phyloP scores from a whole-genome alignment of 768 basidiomycete genomes.

The Russula sp. region DNA sequence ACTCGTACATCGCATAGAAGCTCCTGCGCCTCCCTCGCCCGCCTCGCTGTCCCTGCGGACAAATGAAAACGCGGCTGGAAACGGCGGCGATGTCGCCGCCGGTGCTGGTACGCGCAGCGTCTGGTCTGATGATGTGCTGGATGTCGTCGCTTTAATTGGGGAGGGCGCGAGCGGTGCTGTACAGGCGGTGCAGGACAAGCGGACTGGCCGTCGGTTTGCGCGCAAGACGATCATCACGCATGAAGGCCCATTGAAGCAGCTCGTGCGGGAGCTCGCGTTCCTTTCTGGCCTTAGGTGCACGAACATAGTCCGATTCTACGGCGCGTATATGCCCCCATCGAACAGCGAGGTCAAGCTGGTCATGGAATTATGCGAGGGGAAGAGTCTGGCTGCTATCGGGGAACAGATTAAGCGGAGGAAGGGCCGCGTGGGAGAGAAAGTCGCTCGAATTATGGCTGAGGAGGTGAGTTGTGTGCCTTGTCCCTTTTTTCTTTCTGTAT shows the following conservation, averaged over 20 bases:
- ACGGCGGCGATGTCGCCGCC: neutral
- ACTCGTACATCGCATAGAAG: constrained; percentile 25
- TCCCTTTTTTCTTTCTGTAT: neutral
- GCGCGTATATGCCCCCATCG: constrained; percentile 77
- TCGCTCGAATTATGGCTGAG: constrained; percentile 82
- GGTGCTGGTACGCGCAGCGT: neutral
- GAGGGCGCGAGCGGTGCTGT: constrained; percentile 93
- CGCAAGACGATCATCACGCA: constrained; percentile 86
- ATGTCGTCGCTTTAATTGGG: constrained; percentile 69
- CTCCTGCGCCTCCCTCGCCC: constrained; percentile 4
- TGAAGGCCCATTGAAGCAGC: constrained; percentile 81
- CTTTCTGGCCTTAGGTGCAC: constrained; percentile 72
- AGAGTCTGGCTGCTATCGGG: constrained; percentile 79
- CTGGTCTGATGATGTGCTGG: constrained; percentile 64
- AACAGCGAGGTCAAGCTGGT: constrained; percentile 86
- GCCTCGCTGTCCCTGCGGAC: neutral
- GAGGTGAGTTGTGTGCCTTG: constrained; percentile 52
- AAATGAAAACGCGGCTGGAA: neutral
- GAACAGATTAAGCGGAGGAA: constrained; percentile 69
- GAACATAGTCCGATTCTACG: constrained; percentile 85
- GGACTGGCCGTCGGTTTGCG: constrained; percentile 74
- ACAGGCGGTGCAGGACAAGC: constrained; percentile 77
- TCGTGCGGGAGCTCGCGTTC: constrained; percentile 82
- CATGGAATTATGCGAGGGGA: constrained; percentile 81
- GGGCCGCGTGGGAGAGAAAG: constrained; percentile 72